These are phyloP conservation scores for Lachancea mirantina DNA, from an alignment of 805 yeast genomes.

Conservation along the genomic window DNA sequence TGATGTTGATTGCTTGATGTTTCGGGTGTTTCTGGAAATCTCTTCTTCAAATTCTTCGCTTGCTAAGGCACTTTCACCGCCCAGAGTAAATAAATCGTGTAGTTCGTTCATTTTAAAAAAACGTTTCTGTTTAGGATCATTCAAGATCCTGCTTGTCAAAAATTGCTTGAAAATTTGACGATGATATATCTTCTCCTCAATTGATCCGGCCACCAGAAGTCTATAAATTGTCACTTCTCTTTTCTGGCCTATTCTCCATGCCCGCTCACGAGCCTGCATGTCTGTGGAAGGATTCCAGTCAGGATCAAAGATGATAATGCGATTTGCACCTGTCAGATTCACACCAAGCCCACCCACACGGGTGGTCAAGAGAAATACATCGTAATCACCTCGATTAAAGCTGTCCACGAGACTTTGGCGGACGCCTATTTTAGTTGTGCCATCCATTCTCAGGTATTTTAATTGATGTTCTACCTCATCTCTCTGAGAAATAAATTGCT, in stretches of 20 bases:
- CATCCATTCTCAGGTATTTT: conserved; percentile 83
- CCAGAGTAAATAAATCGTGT: conserved; percentile 81
- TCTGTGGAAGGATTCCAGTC: conserved; percentile 99
- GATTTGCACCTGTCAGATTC: conserved; percentile 87
- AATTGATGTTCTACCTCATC: conserved; percentile 32
- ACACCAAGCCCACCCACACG: conserved; percentile 96
- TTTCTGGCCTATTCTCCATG: conserved; percentile 95
- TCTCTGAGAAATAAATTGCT: conserved; percentile 48
- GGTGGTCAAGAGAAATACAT: conserved; percentile 79
- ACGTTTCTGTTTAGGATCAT: conserved; percentile 90
- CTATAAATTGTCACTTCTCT: conserved; percentile 86
- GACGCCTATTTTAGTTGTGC: conserved; percentile 70
- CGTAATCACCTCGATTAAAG: conserved; percentile 57
- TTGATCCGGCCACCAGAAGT: conserved; percentile 88
- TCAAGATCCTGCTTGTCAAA: conserved; percentile 83
- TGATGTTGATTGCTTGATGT: conserved; percentile 26
- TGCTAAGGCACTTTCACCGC: conserved; percentile 49
- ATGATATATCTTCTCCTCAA: conserved; percentile 94
- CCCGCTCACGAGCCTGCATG: conserved; percentile 92
- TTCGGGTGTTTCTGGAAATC: conserved; percentile 54
- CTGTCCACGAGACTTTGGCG: conserved; percentile 76
- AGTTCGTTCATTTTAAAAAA: conserved; percentile 89
- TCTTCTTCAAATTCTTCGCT: conserved; percentile 37
- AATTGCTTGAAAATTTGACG: conserved; percentile 95
- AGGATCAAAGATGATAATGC: conserved; percentile 92